These are phyloP conservation scores for Talaromyces trachyspermus DNA, from an alignment of 495 filamentous ascomycete species.

Conservation along the genomic window DNA sequence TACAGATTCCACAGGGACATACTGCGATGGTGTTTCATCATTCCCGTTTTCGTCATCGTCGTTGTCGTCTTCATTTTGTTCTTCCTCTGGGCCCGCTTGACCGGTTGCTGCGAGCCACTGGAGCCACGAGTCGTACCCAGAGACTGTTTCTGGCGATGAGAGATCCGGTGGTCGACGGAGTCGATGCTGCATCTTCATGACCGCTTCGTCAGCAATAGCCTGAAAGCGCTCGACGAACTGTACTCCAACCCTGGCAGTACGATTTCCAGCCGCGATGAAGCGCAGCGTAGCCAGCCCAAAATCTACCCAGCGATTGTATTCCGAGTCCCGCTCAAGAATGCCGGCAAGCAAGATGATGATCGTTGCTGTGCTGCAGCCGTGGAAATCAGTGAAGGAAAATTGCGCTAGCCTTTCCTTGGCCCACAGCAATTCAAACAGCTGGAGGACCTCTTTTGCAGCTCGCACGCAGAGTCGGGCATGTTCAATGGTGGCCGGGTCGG, in stretches of 20 bases:
- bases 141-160: background rate
- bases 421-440: constrained; percentile 15
- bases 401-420: constrained; percentile 12
- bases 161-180: background rate
- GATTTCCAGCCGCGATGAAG: constrained; percentile 19
- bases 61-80: background rate
- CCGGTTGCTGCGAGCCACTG: constrained; percentile 1
- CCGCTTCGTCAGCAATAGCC: constrained; percentile 19
- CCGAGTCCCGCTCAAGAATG: constrained; percentile 17
- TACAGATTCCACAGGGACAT: background rate
- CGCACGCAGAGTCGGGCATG: constrained; percentile 13
- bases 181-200: constrained; percentile 8
- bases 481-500: background rate
- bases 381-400: constrained; percentile 27
- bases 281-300: constrained; percentile 17
- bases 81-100: background rate
- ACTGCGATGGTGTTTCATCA: background rate
- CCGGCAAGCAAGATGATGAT: constrained; percentile 22
- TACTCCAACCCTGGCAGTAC: constrained; percentile 18
- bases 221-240: constrained; percentile 20
- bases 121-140: background rate
- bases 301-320: constrained; percentile 13
- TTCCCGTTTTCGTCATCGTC: background rate
- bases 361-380: constrained; percentile 25
- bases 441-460: constrained; percentile 15